Evolutionary conservation across 192 early-diverging fungal species (phyloP).

Genomic region (Coemansia asiatica): DNA sequence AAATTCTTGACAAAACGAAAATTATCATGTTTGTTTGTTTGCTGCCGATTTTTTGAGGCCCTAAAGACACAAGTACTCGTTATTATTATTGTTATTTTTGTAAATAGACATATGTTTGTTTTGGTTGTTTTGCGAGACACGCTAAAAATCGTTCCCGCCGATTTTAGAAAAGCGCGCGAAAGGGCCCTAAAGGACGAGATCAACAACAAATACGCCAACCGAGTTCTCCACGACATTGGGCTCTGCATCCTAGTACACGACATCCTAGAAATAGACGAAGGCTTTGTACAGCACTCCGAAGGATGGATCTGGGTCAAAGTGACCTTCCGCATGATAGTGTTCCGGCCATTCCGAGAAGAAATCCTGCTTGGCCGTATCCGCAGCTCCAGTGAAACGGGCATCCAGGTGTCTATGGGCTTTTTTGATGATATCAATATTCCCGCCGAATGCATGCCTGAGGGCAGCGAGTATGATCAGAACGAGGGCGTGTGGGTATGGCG

Average conservation of each 20-base stretch:
- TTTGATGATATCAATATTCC: conserved; percentile 92
- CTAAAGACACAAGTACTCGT: no score
- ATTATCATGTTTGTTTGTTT: no score
- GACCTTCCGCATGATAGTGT: conserved; percentile 83
- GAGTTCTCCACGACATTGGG: conserved; percentile 78
- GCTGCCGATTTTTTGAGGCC: no score
- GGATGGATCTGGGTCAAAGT: conserved; percentile 78
- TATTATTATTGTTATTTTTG: no score
- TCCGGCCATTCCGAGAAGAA: conserved; percentile 89
- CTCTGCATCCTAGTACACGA: conserved; percentile 86
- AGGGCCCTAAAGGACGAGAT: conserved; percentile 84
- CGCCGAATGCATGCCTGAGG: conserved; percentile 58
- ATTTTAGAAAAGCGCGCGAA: conserved; percentile 72
- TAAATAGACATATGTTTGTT: conserved; percentile 70
- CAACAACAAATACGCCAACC: conserved; percentile 93
- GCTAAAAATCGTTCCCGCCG: conserved; percentile 76
- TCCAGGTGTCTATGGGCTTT: conserved; percentile 77
- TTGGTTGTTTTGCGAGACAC: conserved; percentile 81
- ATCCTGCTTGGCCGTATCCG: conserved; percentile 78
- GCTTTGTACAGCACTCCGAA: conserved; percentile 77
- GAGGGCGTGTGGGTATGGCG: conserved; percentile 88
- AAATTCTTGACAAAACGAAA: no score
- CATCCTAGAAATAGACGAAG: conserved; percentile 79
- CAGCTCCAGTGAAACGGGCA: conserved; percentile 66
- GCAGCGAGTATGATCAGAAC: conserved; percentile 64